Conservation (phyloP, 495 filamentous ascomycete species). For the Letharia lupina region DNA sequence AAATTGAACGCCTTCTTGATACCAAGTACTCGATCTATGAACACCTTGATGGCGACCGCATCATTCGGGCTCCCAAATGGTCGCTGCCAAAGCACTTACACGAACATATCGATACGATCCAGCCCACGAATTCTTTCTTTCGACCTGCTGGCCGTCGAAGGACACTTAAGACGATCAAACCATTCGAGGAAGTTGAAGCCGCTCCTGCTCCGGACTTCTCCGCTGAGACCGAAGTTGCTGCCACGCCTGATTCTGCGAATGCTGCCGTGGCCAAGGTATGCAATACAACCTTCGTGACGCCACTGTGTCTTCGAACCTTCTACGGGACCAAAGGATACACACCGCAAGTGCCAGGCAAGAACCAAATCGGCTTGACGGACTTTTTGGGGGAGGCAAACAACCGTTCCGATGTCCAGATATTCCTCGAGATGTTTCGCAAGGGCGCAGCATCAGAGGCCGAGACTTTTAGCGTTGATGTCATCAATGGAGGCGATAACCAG, state of each 20-base stretch:
- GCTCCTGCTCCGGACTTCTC: slow-evolving; percentile 21
- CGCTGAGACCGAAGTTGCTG: slow-evolving; percentile 25
- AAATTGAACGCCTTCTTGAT: slow-evolving; percentile 34
- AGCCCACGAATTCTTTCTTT: slow-evolving; percentile 61
- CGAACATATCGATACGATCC: slow-evolving; percentile 52
- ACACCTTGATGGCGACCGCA: slow-evolving; percentile 33
- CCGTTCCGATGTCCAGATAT: slow-evolving; percentile 41
- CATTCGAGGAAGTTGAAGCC: slow-evolving; percentile 3
- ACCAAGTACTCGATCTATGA: slow-evolving; percentile 38
- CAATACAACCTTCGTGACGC: slow-evolving; percentile 44
- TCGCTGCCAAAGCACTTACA: slow-evolving; percentile 46
- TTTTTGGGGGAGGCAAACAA: slow-evolving; percentile 43
- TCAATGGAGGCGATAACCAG: slow-evolving; percentile 34
- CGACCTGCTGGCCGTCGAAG: slow-evolving; percentile 18
- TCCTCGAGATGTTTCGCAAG: slow-evolving; percentile 42
- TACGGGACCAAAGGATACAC: slow-evolving; percentile 47
- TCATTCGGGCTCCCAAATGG: slow-evolving; percentile 39
- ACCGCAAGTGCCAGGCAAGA: slow-evolving; percentile 34
- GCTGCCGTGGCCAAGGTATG: slow-evolving; percentile 36
- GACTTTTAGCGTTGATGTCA: slow-evolving; percentile 36
- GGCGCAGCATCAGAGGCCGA: slow-evolving; percentile 37
- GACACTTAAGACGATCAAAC: slow-evolving; percentile 17
- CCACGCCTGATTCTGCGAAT: slow-evolving; percentile 24
- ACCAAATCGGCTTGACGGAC: slow-evolving; percentile 42
- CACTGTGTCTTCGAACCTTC: slow-evolving; percentile 45